phyloP scores from a whole-genome alignment of 2,329 filamentous ascomycete species.

The Botryotinia narcissicola region DNA sequence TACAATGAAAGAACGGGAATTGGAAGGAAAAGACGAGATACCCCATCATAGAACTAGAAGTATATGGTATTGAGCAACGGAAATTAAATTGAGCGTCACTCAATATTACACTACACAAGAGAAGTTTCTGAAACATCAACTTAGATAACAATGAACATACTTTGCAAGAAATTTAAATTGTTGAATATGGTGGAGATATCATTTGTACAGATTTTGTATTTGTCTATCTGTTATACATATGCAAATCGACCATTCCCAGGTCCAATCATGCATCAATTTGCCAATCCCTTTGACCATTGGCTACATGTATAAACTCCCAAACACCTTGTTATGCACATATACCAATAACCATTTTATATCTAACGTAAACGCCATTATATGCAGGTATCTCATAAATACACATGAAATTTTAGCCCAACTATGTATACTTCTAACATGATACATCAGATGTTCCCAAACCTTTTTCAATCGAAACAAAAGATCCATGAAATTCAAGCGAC shows the following conservation, averaged over 20 bases:
- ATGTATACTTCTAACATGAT: neutral
- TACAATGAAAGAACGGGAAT: constrained; percentile 82
- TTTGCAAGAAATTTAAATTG: neutral
- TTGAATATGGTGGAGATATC: neutral
- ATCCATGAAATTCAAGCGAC: neutral
- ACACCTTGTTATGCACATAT: constrained; percentile 15
- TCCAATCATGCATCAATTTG: neutral
- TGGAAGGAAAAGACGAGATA: constrained; percentile 56
- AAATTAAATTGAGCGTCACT: neutral
- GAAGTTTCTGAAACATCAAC: neutral
- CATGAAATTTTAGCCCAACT: neutral
- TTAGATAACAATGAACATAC: neutral
- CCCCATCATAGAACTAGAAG: constrained; percentile 88
- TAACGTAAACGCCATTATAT: constrained; percentile 16
- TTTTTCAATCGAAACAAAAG: neutral
- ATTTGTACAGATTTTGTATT: constrained; percentile 11
- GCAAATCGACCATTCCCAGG: no score
- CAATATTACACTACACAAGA: neutral
- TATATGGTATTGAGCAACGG: constrained; percentile 76
- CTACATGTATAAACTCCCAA: constrained; percentile 9
- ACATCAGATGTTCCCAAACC: neutral
- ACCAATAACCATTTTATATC: constrained; percentile 16
- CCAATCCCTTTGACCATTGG: neutral
- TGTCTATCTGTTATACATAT: constrained; percentile 2
- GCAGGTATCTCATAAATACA: constrained; percentile 13